Evolutionary conservation across 1,139 yeast species (phyloP).

Genomic region (Geotrichum citri-aurantii): DNA sequence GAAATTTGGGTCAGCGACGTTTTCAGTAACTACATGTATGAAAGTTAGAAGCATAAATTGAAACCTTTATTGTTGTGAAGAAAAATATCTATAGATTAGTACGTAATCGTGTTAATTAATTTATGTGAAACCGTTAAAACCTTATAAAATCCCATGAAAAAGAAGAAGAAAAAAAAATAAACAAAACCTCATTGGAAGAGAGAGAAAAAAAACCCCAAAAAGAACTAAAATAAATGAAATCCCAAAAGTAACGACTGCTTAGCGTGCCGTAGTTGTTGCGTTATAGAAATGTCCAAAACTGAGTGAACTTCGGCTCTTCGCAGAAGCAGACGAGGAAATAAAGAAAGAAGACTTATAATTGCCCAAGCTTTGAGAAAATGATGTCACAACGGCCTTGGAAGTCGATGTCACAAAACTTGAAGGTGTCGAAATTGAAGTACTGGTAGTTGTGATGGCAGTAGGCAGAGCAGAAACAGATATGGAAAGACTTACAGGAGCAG

Average conservation of each 20-base stretch:
- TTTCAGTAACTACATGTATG: no score
- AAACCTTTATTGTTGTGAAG: no score
- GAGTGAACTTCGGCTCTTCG: neutral
- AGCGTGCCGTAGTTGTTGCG: neutral
- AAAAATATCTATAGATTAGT: neutral
- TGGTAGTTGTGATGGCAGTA: neutral
- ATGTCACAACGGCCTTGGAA: neutral
- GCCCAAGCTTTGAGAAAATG: neutral
- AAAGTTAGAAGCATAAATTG: no score
- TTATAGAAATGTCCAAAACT: neutral
- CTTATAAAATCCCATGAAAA: neutral
- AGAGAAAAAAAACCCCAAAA: neutral
- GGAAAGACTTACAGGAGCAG: neutral
- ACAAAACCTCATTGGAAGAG: neutral
- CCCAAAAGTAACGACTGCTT: neutral
- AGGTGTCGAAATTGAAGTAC: neutral
- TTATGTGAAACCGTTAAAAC: neutral
- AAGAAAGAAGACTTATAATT: neutral
- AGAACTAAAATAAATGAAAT: neutral
- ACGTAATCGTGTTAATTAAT: neutral
- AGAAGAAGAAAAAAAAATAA: neutral
- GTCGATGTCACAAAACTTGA: neutral
- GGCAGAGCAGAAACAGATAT: neutral
- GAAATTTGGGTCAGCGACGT: neutral
- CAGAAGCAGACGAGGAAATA: neutral